Conservation (phyloP, 75 land plant species). For the Cupressus sempervirens region DNA sequence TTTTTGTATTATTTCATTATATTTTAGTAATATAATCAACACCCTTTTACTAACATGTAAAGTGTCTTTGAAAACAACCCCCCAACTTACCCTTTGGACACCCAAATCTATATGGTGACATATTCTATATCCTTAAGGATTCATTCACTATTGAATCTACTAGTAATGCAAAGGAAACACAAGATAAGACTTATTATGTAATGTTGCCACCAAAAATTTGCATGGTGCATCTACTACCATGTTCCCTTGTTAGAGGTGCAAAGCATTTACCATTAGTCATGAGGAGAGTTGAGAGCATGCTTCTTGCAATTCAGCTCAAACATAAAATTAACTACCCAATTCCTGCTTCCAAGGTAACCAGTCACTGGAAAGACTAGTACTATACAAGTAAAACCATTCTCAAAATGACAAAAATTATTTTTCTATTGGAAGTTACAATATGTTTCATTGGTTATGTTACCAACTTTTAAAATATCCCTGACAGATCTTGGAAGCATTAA, state of each 20-base stretch:
- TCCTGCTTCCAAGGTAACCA: slow-evolving; percentile 76
- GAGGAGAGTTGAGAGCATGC: slow-evolving; percentile 98
- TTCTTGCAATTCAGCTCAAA: slow-evolving; percentile 90
- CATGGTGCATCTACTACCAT: slow-evolving; percentile 91
- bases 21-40: too few species aligned
- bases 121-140: too few species aligned
- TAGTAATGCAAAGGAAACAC: slow-evolving; percentile 61
- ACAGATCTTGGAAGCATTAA: too few species aligned
- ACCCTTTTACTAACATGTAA: too few species aligned
- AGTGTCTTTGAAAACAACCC: too few species aligned
- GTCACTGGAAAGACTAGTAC: background rate
- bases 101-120: too few species aligned
- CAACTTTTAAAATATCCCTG: too few species aligned
- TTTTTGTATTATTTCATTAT: too few species aligned
- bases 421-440: background rate
- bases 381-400: background rate
- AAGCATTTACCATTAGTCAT: slow-evolving; percentile 95
- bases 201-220: slow-evolving; percentile 97
- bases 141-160: slow-evolving; percentile 37
- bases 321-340: slow-evolving; percentile 70
- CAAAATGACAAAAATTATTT: background rate
- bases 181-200: slow-evolving; percentile 95
- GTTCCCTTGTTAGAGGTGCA: slow-evolving; percentile 92
- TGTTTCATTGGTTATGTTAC: too few species aligned
- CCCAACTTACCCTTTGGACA: too few species aligned